Evolutionary conservation across 495 filamentous ascomycete species (phyloP).

Genomic region (Chaetomium cochliodes): DNA sequence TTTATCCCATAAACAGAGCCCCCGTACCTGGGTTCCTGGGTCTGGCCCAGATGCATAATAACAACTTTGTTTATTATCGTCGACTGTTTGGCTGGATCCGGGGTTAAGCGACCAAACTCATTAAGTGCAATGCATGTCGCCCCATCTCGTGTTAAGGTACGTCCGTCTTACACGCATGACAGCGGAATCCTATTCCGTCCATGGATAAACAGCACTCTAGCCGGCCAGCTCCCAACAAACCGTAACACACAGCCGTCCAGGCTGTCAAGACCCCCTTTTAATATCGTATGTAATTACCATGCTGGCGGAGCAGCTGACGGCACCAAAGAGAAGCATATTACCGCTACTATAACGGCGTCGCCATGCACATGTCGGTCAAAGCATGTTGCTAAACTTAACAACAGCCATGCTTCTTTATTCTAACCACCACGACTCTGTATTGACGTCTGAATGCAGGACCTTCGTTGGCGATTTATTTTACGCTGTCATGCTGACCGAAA

Average conservation of each 20-base stretch:
- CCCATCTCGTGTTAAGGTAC: background rate
- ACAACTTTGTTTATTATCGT: background rate
- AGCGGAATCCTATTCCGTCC: constrained; percentile 10
- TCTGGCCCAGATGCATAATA: background rate
- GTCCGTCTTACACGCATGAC: constrained; percentile 9
- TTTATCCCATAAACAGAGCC: constrained; percentile 6
- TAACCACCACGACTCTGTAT: background rate
- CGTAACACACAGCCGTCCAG: background rate
- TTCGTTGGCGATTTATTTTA: constrained; percentile 8
- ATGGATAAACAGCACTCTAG: constrained; percentile 8
- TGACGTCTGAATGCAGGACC: background rate
- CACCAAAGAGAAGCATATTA: constrained; percentile 5
- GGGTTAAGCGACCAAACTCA: background rate
- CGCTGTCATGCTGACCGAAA: background rate
- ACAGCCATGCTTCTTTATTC: background rate
- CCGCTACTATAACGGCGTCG: background rate
- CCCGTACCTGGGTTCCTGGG: constrained; percentile 7
- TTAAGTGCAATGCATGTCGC: constrained; percentile 1
- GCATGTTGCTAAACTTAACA: constrained; percentile 15
- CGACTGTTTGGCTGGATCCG: constrained; percentile 5
- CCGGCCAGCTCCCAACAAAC: background rate
- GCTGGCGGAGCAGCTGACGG: background rate
- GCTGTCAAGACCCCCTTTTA: constrained; percentile 6
- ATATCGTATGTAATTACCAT: constrained; percentile 10
- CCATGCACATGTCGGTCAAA: background rate